These are phyloP conservation scores for Cyberlindnera petersonii DNA, from an alignment of 805 yeast species.

Conservation along the genomic window DNA sequence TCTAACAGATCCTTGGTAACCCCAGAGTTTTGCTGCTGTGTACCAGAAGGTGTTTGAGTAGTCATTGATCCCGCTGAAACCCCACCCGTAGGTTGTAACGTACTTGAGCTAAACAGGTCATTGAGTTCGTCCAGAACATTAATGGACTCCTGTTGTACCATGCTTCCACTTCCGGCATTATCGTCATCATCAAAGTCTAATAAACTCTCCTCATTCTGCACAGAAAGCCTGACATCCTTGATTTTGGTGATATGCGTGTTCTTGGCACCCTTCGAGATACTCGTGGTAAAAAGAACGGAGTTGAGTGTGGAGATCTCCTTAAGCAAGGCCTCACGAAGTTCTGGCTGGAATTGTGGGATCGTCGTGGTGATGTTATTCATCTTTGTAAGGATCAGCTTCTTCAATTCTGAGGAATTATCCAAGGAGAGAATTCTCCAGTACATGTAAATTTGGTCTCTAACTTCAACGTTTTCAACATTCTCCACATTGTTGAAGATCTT, in stretches of 20 bases:
- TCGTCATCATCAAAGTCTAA: constrained; percentile 76
- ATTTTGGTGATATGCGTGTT: constrained; percentile 49
- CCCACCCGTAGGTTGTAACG: constrained; percentile 24
- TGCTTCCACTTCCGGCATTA: constrained; percentile 9
- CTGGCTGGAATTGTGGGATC: constrained; percentile 66
- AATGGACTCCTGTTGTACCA: constrained; percentile 23
- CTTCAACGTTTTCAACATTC: constrained; percentile 67
- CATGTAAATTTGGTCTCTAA: constrained; percentile 73
- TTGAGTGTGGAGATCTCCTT: constrained; percentile 80
- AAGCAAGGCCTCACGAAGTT: constrained; percentile 61
- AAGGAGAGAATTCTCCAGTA: constrained; percentile 74
- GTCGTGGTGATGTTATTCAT: constrained; percentile 72
- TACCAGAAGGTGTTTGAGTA: constrained; percentile 4
- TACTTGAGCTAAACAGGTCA: constrained; percentile 54
- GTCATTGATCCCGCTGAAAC: too few species aligned
- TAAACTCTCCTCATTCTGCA: constrained; percentile 80
- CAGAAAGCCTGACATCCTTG: constrained; percentile 74
- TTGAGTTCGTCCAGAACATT: constrained; percentile 69
- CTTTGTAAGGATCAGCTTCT: constrained; percentile 52
- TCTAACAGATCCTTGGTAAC: constrained; percentile 22
- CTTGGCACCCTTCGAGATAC: constrained; percentile 37
- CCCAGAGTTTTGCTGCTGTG: background rate
- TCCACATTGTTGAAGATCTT: constrained; percentile 61
- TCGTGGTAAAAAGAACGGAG: constrained; percentile 86
- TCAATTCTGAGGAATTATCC: constrained; percentile 33